phyloP scores from a whole-genome alignment of 2,329 filamentous ascomycete species.

The Aspergillus ruber region DNA sequence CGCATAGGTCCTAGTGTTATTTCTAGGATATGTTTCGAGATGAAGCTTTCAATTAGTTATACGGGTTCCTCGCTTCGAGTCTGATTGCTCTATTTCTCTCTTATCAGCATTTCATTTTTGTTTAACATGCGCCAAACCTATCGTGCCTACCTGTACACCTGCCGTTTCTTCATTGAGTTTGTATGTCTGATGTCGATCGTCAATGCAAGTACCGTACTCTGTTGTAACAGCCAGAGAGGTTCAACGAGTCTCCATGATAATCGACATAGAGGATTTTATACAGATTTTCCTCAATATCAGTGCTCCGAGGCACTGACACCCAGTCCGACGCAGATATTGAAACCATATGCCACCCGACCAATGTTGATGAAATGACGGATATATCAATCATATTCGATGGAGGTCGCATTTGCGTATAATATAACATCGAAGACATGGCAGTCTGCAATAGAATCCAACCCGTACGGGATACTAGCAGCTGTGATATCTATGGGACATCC shows the following conservation, averaged over 20 bases:
- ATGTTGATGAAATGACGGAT: background rate
- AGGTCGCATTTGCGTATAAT: background rate
- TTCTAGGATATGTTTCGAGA: background rate
- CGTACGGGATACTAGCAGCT: background rate
- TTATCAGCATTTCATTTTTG: background rate
- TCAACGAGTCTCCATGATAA: background rate
- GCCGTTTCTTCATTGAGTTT: background rate
- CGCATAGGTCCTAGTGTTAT: background rate
- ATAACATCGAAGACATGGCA: background rate
- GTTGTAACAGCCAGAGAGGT: background rate
- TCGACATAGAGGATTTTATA: background rate
- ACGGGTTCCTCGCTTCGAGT: background rate
- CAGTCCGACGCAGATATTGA: background rate
- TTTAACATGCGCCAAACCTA: too few species aligned
- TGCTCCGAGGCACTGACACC: background rate
- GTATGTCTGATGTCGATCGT: background rate
- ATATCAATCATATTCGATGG: background rate
- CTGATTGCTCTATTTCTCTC: background rate
- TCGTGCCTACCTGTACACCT: too few species aligned
- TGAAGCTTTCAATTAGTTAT: background rate
- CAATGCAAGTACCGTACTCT: background rate
- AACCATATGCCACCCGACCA: background rate
- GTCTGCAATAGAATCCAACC: background rate
- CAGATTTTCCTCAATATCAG: background rate
- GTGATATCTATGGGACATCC: too few species aligned